Evolutionary conservation across 768 basidiomycete genomes (phyloP), one percentile per base, ranked within the genome.

Genomic region (Tulasnella sp.): DNA sequence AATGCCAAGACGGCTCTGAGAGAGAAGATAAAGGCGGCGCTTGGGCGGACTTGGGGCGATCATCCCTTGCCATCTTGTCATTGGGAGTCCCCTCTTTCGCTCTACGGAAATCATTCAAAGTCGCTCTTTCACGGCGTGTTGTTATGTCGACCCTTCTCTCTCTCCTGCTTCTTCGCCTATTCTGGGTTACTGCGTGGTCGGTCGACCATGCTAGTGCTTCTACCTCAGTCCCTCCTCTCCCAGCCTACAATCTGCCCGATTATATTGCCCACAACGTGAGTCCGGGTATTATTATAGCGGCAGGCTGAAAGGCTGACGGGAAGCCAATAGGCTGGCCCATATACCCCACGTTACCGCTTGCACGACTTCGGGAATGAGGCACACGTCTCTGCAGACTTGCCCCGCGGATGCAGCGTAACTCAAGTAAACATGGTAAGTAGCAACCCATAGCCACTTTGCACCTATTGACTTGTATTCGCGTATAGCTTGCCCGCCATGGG

Each of bases 401-500:
- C 55, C 12, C 17, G 19, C 42, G 55, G 42, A 14, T 57, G 55
- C 34, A 3, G 25, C 19, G 55, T 57, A 15, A 45, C 32, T 14
- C 55, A 46, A 46, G 55, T 57, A 11, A 57, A 49, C 29, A 55
- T 45, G 17, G 53, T 55, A 17, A 19, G 53, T 45, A 7, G 3
- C 19, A 15, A 11, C 15, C 21, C 4, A 21, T 23, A 4, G 21
- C 25, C 19, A 3, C 11, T 27, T 27, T 3, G n/a, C 6, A 29
- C 39, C 3, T n/a, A 50, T 9, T 34, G 43, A 8, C 39, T 7
- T 12, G 2, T 5, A 4, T 40, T 41, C n/a, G 4, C 17, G 21
- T 32, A n/a, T 25, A 57, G 55, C 46, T 57, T 35, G 42, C 45
- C 7, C 55, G 55, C 14, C 55, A 57, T 25, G 55, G 43, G n/a